A percentile compares a stretch with the other conserved stretches of the same genome.
Evolutionary conservation across 345 rosid genomes (phyloP).

Genomic region (Firmiana major): DNA sequence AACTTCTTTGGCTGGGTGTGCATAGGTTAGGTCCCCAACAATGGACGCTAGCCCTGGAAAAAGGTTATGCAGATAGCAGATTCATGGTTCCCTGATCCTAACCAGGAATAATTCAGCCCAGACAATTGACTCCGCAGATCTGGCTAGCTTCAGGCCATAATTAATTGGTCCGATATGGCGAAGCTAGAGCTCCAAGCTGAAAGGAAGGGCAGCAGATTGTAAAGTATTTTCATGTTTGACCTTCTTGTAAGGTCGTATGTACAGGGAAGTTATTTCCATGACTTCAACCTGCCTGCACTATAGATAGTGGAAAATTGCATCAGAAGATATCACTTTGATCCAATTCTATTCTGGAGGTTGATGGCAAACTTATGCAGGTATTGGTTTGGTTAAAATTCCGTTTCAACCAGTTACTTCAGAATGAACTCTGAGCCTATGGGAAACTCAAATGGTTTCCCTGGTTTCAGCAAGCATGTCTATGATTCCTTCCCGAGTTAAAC

Average conservation of each 20-base stretch:
- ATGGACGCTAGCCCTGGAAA: neutral
- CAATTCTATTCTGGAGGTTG: too few species aligned
- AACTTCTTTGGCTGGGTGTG: neutral
- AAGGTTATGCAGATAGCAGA: slow-evolving; percentile 6
- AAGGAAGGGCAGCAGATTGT: slow-evolving; percentile 20
- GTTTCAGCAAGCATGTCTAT: neutral
- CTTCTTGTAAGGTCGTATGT: neutral
- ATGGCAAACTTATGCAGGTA: too few species aligned
- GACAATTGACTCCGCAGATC: neutral
- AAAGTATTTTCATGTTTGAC: neutral
- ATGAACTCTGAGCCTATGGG: too few species aligned
- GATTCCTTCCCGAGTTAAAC: neutral
- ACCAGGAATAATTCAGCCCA: neutral
- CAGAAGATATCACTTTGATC: too few species aligned
- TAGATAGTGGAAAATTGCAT: too few species aligned
- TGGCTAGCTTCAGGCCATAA: neutral
- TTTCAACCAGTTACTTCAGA: too few species aligned
- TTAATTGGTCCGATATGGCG: too few species aligned
- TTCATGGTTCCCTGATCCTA: slow-evolving; percentile 8
- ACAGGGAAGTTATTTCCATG: too few species aligned
- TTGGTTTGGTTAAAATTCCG: too few species aligned
- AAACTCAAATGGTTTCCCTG: neutral
- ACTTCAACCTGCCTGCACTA: too few species aligned
- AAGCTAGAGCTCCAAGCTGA: slow-evolving; percentile 18
- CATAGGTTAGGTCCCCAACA: neutral